Evolutionary conservation across 208 protist genomes (phyloP), one percentile per base, ranked within the genome.

Genomic region (Trypanosoma conorhini): DNA sequence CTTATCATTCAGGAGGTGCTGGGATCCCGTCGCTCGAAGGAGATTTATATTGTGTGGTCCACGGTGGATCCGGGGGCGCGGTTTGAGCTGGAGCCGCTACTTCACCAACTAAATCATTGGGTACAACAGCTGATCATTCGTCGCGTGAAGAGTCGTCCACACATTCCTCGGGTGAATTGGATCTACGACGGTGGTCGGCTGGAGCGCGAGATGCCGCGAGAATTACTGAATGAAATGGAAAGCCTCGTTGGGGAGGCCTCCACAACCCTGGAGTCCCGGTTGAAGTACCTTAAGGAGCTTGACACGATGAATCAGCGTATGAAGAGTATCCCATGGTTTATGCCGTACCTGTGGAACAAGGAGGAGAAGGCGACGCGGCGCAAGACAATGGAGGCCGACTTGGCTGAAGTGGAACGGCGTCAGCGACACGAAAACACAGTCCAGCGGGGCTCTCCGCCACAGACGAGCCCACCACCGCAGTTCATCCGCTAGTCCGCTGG

Each of bases 331-430:
- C 92, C 92, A 60, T 97, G 92, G 90, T 97, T 95, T 73, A 97
- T 97, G 92, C 92, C 92, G 33, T 97, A 97, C 72, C 72, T 97
- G 35, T 97, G 92, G 90, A 89, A 77, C 66, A 97, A 97, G 76
- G 92, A 97, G 56, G 88, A 94, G 51, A 93, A 92, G 75, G 88
- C 88, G 0, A 65, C 19, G n/a, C 69, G 83, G 61, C 83, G 84
- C 50, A 85, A 83, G 28, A 73, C 69, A 9, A 92, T 96, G 87
- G 81, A 82, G 60, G 84, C 78, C 57, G 89, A 96, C 61, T 46
- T 94, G 28, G 82, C 83, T 66, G 89, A 91, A 75, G 85, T 84
- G 59, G 87, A 96, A 67, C 64, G 76, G 24, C 79, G 82, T 5
- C 75, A 79, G 0, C 40, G 59, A 70, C 5, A 30, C 24, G 28